phyloP scores from a whole-genome alignment of 2,329 filamentous ascomycete genomes.

The Neopestalotiopsis sp. region DNA sequence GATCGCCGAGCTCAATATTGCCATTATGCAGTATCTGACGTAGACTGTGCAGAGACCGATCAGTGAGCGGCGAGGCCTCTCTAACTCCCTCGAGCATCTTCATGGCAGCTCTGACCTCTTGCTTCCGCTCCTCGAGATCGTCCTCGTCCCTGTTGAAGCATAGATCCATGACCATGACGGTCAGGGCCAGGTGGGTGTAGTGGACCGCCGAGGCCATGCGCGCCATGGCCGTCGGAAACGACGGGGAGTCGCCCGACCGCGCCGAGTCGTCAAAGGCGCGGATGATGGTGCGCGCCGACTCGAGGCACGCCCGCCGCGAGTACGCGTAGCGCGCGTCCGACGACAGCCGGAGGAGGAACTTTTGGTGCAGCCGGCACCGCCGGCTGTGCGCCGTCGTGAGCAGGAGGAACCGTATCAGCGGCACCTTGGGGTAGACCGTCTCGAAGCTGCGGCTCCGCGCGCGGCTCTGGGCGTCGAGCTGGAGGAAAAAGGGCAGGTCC shows the following conservation, averaged over 20 bases:
- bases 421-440: constrained; percentile 24
- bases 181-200: constrained; percentile 25
- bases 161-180: constrained; percentile 26
- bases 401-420: constrained; percentile 27
- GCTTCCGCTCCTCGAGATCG: constrained; percentile 19
- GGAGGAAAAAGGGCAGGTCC: constrained; percentile 24
- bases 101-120: constrained; percentile 19
- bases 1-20: neutral
- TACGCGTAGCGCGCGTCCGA: constrained; percentile 22
- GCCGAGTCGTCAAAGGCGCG: constrained; percentile 19
- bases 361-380: constrained; percentile 27
- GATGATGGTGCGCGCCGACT: constrained; percentile 22
- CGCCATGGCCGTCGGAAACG: constrained; percentile 20
- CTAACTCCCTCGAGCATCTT: constrained; percentile 20
- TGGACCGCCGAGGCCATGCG: constrained; percentile 26
- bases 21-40: constrained; percentile 20
- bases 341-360: constrained; percentile 24
- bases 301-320: constrained; percentile 24
- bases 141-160: constrained; percentile 24
- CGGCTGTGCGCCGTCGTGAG: constrained; percentile 24
- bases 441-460: constrained; percentile 24
- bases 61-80: constrained; percentile 19
- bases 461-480: constrained; percentile 23
- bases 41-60: constrained; percentile 19
- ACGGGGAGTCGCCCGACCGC: constrained; percentile 9